phyloP scores from a whole-genome alignment of 495 filamentous ascomycete species.

The Xylaria sp. region DNA sequence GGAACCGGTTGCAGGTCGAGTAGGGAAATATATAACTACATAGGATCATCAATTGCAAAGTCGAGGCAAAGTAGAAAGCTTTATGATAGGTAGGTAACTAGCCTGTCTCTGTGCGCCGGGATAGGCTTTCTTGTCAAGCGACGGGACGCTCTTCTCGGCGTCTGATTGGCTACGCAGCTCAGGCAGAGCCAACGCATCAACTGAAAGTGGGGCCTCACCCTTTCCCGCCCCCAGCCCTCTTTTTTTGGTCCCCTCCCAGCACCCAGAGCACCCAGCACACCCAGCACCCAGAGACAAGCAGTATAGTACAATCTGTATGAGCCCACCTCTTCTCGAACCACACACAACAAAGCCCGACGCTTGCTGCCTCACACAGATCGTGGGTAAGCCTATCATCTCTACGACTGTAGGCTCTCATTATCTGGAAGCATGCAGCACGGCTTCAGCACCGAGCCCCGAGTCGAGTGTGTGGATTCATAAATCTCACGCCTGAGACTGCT shows the following conservation, averaged over 20 bases:
- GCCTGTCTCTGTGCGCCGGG: constrained; percentile 39
- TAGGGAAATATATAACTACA: neutral
- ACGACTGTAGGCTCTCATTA: constrained; percentile 1
- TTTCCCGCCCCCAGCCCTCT: constrained; percentile 38
- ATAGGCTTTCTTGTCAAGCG: constrained; percentile 30
- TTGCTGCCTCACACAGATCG: constrained; percentile 15
- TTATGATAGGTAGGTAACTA: constrained; percentile 3
- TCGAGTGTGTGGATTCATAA: constrained; percentile 12
- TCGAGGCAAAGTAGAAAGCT: neutral
- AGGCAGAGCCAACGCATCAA: constrained; percentile 47
- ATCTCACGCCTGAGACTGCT: constrained; percentile 10
- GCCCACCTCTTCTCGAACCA: constrained; percentile 20
- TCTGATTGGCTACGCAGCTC: constrained; percentile 34
- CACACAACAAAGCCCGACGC: constrained; percentile 24
- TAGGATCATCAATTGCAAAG: constrained; percentile 1
- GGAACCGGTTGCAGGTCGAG: neutral
- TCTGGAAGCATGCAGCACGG: constrained; percentile 19
- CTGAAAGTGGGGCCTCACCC: constrained; percentile 13
- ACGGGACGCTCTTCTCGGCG: constrained; percentile 17
- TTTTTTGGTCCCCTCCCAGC: constrained; percentile 21
- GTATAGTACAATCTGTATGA: constrained; percentile 10
- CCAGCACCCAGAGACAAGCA: neutral
- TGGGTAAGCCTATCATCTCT: constrained; percentile 6
- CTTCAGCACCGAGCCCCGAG: constrained; percentile 8
- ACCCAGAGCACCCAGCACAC: neutral